Base-by-base conservation (phyloP, 345 rosid species). In the Eucalyptus tenuipes region DNA sequence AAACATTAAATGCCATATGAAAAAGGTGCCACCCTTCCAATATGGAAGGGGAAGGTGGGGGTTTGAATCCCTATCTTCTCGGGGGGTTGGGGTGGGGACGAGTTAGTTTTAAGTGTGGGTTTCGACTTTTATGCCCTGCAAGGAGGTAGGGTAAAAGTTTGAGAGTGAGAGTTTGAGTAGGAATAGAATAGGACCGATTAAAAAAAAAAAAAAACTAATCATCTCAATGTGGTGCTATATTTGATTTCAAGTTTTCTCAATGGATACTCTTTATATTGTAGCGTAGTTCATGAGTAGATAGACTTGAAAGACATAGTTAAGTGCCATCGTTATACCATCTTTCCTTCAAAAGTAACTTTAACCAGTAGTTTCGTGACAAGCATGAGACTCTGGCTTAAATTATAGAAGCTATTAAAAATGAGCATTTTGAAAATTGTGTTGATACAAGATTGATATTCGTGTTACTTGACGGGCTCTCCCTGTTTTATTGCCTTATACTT, bases 81-180 rank as follows among this genome's bases (percentile, higher is more conserved):
- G 24, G 9, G 7, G 55, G 24, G 10, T 18, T 52, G 10, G 2
- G 24, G 4, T 52, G 2, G 4, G 10, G 10, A 52, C 10, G 2
- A 52, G 18, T 52, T 52, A 52, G 55, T 52, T 52, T 52, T 4
- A 52, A 52, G 55, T 52, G 55, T 52, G 10, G 24, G 10, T 52
- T 52, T 52, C 2, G 22, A 52, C 0, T 52, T 3, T 7, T 24
- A 52, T 0, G 9, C 10, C 2, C 0, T 52, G 4, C 24, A 52
- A 52, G 24, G 2, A 52, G 55, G 1, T 0, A 18, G 2, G 55
- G 4, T 1, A 52, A 52, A 52, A 52, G 55, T 52, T 1, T 52
- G 3, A 17, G 22, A 17, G 55, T 50, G 2, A 50, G 22, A 52
- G 22, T 52, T 17, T 7, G 4, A 50, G 9, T 17, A 52, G 4